Conservation (phyloP, 495 filamentous ascomycete species). For the Corynascus novoguineensis region DNA sequence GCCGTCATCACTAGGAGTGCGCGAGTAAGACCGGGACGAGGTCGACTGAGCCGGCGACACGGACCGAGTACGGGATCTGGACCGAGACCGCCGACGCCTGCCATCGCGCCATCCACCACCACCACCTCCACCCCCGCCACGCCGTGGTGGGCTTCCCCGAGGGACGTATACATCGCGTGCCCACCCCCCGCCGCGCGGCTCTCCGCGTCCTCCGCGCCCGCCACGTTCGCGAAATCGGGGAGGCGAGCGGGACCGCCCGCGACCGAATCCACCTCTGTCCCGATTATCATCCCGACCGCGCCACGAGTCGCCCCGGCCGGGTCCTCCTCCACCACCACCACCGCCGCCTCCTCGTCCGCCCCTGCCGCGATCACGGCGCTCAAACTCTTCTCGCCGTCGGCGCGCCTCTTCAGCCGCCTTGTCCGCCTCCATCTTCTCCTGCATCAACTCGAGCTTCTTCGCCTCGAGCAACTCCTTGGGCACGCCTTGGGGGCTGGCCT, state of each 20-base stretch:
- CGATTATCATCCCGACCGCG: slow-evolving; percentile 29
- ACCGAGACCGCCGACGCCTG: slow-evolving; percentile 31
- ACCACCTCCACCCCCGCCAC: slow-evolving; percentile 19
- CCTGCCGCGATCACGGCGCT: slow-evolving; percentile 57
- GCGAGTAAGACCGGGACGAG: slow-evolving; percentile 34
- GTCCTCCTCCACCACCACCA: slow-evolving; percentile 42
- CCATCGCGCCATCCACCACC: slow-evolving; percentile 24
- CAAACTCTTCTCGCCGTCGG: slow-evolving; percentile 53
- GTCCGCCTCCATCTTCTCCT: slow-evolving; percentile 89
- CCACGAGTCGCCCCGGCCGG: slow-evolving; percentile 33
- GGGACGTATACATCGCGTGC: slow-evolving; percentile 31
- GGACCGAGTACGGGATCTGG: slow-evolving; percentile 29
- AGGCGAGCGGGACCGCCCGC: slow-evolving; percentile 59
- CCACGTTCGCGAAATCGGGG: slow-evolving; percentile 39
- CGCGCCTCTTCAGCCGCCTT: slow-evolving; percentile 72
- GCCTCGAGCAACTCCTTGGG: slow-evolving; percentile 92
- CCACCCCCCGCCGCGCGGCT: slow-evolving; percentile 16
- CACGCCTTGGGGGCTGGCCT: slow-evolving; percentile 80
- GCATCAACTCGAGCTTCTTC: slow-evolving; percentile 89
- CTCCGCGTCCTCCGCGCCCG: slow-evolving; percentile 22
- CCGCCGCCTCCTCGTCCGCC: slow-evolving; percentile 48
- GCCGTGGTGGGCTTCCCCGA: slow-evolving; percentile 23
- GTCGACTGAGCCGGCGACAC: slow-evolving; percentile 32
- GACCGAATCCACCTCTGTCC: slow-evolving; percentile 38
- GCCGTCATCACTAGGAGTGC: slow-evolving; percentile 25